Evolutionary conservation across 2,329 filamentous ascomycete species (phyloP).

Genomic region (Neofusicoccum kwambonambiense): DNA sequence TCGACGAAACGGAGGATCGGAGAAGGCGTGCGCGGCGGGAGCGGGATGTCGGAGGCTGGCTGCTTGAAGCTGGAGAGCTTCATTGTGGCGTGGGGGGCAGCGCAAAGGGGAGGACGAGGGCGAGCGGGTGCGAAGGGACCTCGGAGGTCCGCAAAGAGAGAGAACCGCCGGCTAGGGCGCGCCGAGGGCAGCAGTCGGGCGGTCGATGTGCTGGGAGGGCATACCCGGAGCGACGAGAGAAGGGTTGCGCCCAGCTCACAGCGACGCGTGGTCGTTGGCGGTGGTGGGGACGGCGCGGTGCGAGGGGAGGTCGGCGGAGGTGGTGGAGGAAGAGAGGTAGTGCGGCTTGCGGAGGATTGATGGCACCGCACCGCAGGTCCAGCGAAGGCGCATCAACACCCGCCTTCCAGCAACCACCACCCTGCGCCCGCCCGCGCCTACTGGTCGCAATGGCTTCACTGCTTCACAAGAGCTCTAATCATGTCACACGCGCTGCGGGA

Average conservation of each 20-base stretch:
- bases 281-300: constrained; percentile 1
- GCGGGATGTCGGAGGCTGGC: neutral
- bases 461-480: neutral
- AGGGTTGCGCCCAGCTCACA: constrained; percentile 1
- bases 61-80: constrained; percentile 18
- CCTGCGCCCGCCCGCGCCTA: constrained; percentile 2
- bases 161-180: constrained; percentile 18
- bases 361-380: constrained; percentile 14
- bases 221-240: constrained; percentile 6
- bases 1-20: constrained; percentile 34
- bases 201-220: constrained; percentile 1
- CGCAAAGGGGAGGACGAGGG: neutral
- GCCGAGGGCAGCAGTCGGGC: constrained; percentile 15
- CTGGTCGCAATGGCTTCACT: neutral
- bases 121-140: constrained; percentile 14
- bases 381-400: constrained; percentile 15
- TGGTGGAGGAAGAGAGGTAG: constrained; percentile 15
- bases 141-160: constrained; percentile 16
- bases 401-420: neutral
- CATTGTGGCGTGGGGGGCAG: constrained; percentile 11
- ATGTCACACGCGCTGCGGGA: constrained; percentile 1
- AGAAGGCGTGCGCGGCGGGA: constrained; percentile 29
- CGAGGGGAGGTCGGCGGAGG: constrained; percentile 16
- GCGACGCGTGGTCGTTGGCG: constrained; percentile 8
- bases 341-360: constrained; percentile 17